Evolutionary conservation across 345 rosid genomes (phyloP), one percentile per base, ranked within the genome.

Genomic region (Nasturtium officinale): DNA sequence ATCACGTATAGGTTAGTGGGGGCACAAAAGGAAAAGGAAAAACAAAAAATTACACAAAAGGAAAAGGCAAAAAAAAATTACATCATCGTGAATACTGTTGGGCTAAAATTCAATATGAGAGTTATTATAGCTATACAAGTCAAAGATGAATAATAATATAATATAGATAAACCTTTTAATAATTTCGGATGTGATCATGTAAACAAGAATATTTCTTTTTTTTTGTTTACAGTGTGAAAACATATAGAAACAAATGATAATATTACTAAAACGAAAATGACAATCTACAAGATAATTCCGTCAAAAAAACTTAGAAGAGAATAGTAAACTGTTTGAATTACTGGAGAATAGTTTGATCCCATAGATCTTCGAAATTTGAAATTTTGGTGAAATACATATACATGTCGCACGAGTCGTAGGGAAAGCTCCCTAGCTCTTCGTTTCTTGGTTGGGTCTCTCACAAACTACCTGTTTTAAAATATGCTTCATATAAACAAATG

Each of bases 271-370:
- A 45, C 5, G 1, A 42, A 53, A n/a, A 10, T 21, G 17, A 73
- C 32, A 12, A 17, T 33, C 21, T 12, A 57, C 13, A 21, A 38
- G 35, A 50, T 50, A 58, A 48, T 11, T 50, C 28, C 46, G 30
- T 67, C 35, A 59, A 52, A 52, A 52, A 52, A 53, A 23, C n/a
- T 35, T 26, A 18, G 33, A 38, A 56, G 25, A 67, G 69, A 75
- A 75, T 52, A 52, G 69, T 68, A 61, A 75, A 69, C 53, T 46
- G 28, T 69, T 61, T 61, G 59, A 76, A 45, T 38, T 57, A 64
- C 40, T 57, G 56, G 3, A 67, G 80, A 70, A 57, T 50, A 29
- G 16, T 48, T 77, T 77, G 78, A 75, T 67, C 26, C 30, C 72
- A 29, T 13, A 37, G 13, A 71, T 18, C 54, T 70, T 56, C 59